These are phyloP conservation scores for Thielaviopsis populi DNA, from an alignment of 2,329 filamentous ascomycete genomes.

Conservation along the genomic window DNA sequence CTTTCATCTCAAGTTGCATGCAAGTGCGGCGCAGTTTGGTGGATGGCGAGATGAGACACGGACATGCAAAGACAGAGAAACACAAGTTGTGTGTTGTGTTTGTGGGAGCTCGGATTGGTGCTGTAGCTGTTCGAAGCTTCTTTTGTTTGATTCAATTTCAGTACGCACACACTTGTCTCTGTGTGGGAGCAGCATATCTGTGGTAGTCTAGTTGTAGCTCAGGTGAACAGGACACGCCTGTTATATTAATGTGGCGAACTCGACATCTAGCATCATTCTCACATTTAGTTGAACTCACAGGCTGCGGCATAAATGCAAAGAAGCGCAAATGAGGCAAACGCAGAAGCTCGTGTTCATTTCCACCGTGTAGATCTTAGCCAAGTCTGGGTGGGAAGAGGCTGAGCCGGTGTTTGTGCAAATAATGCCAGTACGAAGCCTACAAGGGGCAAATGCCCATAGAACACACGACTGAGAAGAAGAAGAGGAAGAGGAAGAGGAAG, in stretches of 20 bases:
- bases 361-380: neutral
- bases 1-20: conserved; percentile 9
- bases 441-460: neutral
- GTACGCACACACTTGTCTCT: neutral
- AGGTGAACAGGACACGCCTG: no score
- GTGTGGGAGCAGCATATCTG: no score
- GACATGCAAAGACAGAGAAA: neutral
- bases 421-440: neutral
- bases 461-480: neutral
- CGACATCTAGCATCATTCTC: no score
- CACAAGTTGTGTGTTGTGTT: neutral
- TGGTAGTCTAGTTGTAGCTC: no score
- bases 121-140: neutral
- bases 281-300: neutral
- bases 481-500: no score
- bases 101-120: neutral
- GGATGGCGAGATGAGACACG: neutral
- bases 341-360: neutral
- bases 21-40: neutral
- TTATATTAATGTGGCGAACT: no score
- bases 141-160: neutral
- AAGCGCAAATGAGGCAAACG: neutral
- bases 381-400: neutral
- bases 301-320: neutral
- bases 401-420: neutral